Percentiles rank a stretch among this genome's conserved stretches.
phyloP scores from a whole-genome alignment of 352 stramenopile genomes.

The Pythium aphanidermatum region DNA sequence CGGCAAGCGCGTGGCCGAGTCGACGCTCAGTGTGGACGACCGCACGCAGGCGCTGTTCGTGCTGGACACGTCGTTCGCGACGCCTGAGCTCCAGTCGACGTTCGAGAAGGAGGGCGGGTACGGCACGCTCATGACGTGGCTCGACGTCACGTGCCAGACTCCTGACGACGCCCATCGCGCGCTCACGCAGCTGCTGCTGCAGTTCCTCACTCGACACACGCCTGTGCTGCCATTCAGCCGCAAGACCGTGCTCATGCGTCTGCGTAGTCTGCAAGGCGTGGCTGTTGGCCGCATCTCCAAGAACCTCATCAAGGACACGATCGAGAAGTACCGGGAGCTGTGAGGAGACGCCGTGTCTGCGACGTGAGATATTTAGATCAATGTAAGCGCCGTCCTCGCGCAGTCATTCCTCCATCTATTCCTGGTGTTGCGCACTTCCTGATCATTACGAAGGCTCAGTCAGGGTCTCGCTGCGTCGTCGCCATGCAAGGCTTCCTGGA shows the following conservation, averaged over 20 bases:
- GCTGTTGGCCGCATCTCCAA: conserved; percentile 28
- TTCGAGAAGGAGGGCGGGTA: conserved; percentile 64
- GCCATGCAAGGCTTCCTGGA: conserved; percentile 62
- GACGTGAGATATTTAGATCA: background rate
- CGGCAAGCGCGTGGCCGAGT: conserved; percentile 23
- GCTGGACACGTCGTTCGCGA: conserved; percentile 41
- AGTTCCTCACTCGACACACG: conserved; percentile 46
- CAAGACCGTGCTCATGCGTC: conserved; percentile 28
- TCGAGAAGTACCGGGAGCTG: conserved; percentile 22
- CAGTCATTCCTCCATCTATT: conserved; percentile 8
- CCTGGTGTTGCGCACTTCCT: too few species aligned
- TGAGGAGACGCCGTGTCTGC: background rate
- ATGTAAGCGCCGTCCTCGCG: background rate
- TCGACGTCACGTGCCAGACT: conserved; percentile 37
- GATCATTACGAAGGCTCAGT: background rate
- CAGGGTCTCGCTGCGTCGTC: background rate
- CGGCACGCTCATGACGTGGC: conserved; percentile 50
- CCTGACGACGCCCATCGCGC: conserved; percentile 38
- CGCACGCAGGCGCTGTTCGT: conserved; percentile 50
- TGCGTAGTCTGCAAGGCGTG: conserved; percentile 20
- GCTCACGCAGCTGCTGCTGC: conserved; percentile 45
- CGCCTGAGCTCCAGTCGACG: conserved; percentile 18
- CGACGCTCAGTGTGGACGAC: conserved; percentile 44
- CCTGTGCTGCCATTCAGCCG: conserved; percentile 37
- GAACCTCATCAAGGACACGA: conserved; percentile 30